Base-by-base conservation (phyloP, 2,329 filamentous ascomycete species). In the Ceratocystiopsis minuta region DNA sequence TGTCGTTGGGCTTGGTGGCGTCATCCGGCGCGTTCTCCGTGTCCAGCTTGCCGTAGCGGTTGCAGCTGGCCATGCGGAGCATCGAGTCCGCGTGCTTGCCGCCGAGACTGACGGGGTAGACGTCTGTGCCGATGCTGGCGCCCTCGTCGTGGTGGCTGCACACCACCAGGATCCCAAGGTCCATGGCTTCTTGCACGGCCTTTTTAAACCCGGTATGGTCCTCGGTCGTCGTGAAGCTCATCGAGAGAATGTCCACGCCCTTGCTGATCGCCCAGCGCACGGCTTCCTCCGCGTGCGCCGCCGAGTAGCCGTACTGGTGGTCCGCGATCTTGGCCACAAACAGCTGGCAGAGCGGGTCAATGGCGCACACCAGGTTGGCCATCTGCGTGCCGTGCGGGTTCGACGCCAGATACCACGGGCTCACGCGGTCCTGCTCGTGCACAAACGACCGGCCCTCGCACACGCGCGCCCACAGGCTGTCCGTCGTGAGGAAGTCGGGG, bases 311-410 rank as follows among this genome's bases (percentile, higher is more conserved):
- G 36, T 43, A 36, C 6, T 36, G 18, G 31, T 15, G 15, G 36
- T 45, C 44, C 36, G 41, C 38, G 15, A 46, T 36, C n/a, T 42
- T 42, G 40, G 45, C 45, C 6, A 46, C 42, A 36, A 32, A 44
- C n/a, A 46, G 16, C 32, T 46, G 24, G 28, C 45, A 46, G 13
- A 44, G 40, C 13, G 45, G 45, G 34, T 46, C 45, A 13, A 46
- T 44, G 42, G 45, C 45, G 16, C 45, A 46, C 16, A 46, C 12
- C 20, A 46, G 38, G 18, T 46, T 46, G 15, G 45, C 45, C 42
- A 46, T 46, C 28, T 46, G 45, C 16, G 45, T 46, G 36, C 45
- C 45, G 35, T 44, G 45, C 36, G 41, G 44, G 16, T 46, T 35
- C 16, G 44, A 46, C 4, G 44, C 38, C n/a, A 46, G 31, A 18